Conservation (phyloP, 2,329 filamentous ascomycete genomes). For the Colletotrichum australisinense region DNA sequence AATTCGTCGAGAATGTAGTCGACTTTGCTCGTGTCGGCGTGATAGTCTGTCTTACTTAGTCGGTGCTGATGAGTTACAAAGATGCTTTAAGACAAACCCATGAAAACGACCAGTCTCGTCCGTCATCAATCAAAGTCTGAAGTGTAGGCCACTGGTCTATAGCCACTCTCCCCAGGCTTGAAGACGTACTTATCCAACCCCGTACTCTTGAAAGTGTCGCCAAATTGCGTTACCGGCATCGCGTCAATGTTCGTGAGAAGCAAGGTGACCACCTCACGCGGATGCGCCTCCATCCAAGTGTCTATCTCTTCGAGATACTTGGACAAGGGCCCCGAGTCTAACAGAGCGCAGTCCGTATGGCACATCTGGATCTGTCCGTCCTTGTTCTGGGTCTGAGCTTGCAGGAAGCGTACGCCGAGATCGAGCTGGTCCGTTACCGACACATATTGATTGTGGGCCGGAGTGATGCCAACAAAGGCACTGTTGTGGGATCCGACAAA, state of each 20-base stretch:
- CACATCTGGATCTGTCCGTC: slow-evolving; percentile 67
- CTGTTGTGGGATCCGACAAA: slow-evolving; percentile 74
- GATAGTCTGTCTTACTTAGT: slow-evolving; percentile 63
- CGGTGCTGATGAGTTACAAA: background rate
- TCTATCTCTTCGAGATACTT: slow-evolving; percentile 68
- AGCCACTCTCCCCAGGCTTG: slow-evolving; percentile 55
- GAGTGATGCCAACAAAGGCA: slow-evolving; percentile 68
- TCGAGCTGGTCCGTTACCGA: slow-evolving; percentile 68
- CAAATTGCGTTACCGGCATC: slow-evolving; percentile 67
- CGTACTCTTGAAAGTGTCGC: slow-evolving; percentile 63
- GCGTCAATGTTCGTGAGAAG: slow-evolving; percentile 72
- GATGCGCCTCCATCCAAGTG: slow-evolving; percentile 68
- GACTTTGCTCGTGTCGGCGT: slow-evolving; percentile 59
- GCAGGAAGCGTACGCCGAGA: slow-evolving; percentile 72
- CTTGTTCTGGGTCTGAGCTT: slow-evolving; percentile 71
- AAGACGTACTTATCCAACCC: slow-evolving; percentile 70
- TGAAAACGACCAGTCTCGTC: slow-evolving; percentile 77
- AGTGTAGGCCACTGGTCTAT: slow-evolving; percentile 76
- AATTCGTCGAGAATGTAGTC: slow-evolving; percentile 75
- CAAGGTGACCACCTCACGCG: slow-evolving; percentile 71
- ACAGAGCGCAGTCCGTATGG: slow-evolving; percentile 71
- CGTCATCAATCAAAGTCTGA: slow-evolving; percentile 69
- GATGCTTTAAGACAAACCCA: slow-evolving; percentile 58
- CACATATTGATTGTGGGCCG: slow-evolving; percentile 70
- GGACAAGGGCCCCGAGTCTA: slow-evolving; percentile 68